Percentiles rank a stretch among this genome's conserved stretches.
Conservation (phyloP, 768 basidiomycete genomes). For the Phaeotremella fagi region DNA sequence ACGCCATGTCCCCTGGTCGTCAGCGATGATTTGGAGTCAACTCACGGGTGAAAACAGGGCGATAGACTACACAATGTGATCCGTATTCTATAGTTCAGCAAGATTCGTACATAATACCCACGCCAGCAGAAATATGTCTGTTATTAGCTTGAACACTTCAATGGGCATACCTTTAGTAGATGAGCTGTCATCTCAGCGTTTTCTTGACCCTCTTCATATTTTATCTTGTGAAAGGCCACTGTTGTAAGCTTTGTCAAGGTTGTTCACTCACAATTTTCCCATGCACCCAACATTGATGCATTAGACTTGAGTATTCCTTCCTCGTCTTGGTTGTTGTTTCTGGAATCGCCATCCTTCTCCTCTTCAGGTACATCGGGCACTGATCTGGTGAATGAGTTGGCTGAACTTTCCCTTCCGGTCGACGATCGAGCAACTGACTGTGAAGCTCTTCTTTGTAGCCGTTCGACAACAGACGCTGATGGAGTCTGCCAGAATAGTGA, state of each 20-base stretch:
- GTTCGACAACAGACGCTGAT: slow-evolving; percentile 11
- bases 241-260: neutral
- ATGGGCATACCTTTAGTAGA: slow-evolving; percentile 17
- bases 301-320: slow-evolving; percentile 15
- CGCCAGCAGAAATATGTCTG: neutral
- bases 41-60: slow-evolving; percentile 22
- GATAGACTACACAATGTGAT: slow-evolving; percentile 21
- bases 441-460: slow-evolving; percentile 12
- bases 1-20: slow-evolving; percentile 20
- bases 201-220: slow-evolving; percentile 9
- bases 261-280: slow-evolving; percentile 15
- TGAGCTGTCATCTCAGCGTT: slow-evolving; percentile 16
- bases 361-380: too few species aligned
- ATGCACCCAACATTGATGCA: slow-evolving; percentile 12
- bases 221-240: slow-evolving; percentile 21
- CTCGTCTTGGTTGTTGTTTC: slow-evolving; percentile 5
- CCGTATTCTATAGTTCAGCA: slow-evolving; percentile 15
- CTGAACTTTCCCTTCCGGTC: too few species aligned
- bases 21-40: neutral
- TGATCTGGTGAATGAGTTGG: too few species aligned
- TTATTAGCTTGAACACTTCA: too few species aligned
- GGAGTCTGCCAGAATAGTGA: slow-evolving; percentile 22
- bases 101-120: neutral
- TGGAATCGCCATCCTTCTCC: too few species aligned
- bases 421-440: too few species aligned